phyloP scores from a whole-genome alignment of 768 basidiomycete species.

The Rhodosporidiobolus odoratus region DNA sequence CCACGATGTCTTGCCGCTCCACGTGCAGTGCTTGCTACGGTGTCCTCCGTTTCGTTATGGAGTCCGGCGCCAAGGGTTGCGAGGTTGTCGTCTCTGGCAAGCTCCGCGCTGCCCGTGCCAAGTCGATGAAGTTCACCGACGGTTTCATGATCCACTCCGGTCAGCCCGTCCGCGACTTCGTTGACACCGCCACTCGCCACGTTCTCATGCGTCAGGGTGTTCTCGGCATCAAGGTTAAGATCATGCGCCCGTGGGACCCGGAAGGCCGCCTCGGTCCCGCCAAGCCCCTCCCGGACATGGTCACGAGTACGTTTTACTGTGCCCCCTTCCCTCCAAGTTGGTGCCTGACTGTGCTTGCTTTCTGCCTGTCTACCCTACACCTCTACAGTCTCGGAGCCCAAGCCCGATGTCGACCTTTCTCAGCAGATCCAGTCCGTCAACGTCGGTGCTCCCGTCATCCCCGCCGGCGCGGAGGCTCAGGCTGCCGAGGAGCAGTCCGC shows the following conservation, averaged over 20 bases:
- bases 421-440: slow-evolving; percentile 35
- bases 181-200: slow-evolving; percentile 95
- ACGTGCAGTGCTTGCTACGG: slow-evolving; percentile 83
- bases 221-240: slow-evolving; percentile 99
- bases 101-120: slow-evolving; percentile 98
- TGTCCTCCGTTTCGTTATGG: slow-evolving; percentile 99
- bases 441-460: slow-evolving; percentile 36
- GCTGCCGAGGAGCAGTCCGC: slow-evolving; percentile 15
- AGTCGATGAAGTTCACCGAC: slow-evolving; percentile 99
- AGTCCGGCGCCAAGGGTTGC: slow-evolving; percentile 98
- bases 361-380: neutral
- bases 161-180: slow-evolving; percentile 91
- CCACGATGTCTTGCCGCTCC: neutral
- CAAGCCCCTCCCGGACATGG: slow-evolving; percentile 91
- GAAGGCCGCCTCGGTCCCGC: slow-evolving; percentile 81
- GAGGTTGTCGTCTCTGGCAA: slow-evolving; percentile 99
- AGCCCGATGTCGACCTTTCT: slow-evolving; percentile 38
- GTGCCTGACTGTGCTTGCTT: neutral
- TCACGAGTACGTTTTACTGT: slow-evolving; percentile 58
- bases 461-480: slow-evolving; percentile 25
- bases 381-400: slow-evolving; percentile 42
- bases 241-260: slow-evolving; percentile 96
- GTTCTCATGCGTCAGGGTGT: slow-evolving; percentile 98
- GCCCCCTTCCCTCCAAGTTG: neutral
- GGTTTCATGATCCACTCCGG: slow-evolving; percentile 74